A percentile compares a stretch with the other conserved stretches of the same genome.
These are phyloP conservation scores for Moesziomyces antarcticus DNA, from an alignment of 1,284 basidiomycete genomes.

Conservation along the genomic window DNA sequence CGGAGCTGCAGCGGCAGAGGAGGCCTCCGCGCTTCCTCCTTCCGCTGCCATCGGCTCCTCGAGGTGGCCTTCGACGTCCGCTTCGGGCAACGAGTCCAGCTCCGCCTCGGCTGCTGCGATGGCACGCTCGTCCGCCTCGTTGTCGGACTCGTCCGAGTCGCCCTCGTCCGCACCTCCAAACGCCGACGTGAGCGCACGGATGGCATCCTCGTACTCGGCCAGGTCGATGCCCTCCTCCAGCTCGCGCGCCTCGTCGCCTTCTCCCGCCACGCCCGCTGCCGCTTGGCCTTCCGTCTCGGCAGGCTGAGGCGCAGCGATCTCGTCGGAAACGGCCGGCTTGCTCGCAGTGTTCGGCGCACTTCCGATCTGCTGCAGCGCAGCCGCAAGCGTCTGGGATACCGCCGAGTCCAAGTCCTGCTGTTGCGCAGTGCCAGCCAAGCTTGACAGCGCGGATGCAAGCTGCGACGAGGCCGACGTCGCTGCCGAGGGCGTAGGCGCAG, in stretches of 20 bases:
- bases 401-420: conserved; percentile 57
- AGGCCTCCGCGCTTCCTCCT: background rate
- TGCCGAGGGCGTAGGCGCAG: conserved; percentile 7
- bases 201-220: conserved; percentile 56
- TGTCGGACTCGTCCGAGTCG: conserved; percentile 41
- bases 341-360: conserved; percentile 9
- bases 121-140: conserved; percentile 58
- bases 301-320: conserved; percentile 6
- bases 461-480: conserved; percentile 20
- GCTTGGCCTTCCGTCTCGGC: conserved; percentile 3
- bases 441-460: conserved; percentile 48
- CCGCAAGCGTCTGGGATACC: conserved; percentile 56
- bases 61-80: background rate
- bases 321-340: conserved; percentile 4
- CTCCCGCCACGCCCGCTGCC: background rate
- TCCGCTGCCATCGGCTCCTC: background rate
- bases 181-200: conserved; percentile 56
- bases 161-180: conserved; percentile 43
- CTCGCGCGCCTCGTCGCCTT: conserved; percentile 10
- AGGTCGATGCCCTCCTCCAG: conserved; percentile 53
- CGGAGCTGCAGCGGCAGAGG: background rate
- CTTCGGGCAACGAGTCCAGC: conserved; percentile 25
- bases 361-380: conserved; percentile 56
- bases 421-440: conserved; percentile 17
- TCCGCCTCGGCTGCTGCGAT: conserved; percentile 59